Evolutionary conservation across 345 rosid species (phyloP).

Genomic region (Streptanthus diversifolius): DNA sequence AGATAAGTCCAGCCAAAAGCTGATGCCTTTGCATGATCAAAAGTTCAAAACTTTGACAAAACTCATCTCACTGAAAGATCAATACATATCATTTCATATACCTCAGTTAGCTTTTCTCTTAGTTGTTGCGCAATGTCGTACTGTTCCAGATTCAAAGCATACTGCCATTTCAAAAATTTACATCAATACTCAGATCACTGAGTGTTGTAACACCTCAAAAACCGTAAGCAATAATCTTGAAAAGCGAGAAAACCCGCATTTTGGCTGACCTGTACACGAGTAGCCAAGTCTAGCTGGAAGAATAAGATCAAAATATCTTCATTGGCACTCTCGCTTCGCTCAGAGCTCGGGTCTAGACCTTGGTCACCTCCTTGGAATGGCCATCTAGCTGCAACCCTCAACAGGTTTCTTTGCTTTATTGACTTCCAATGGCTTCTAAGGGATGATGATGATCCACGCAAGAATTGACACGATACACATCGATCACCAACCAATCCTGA

Average conservation of each 20-base stretch:
- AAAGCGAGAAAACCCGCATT: neutral
- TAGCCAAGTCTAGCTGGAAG: constrained; percentile 81
- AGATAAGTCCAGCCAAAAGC: neutral
- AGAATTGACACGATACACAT: constrained; percentile 33
- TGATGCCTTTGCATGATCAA: neutral
- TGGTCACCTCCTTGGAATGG: constrained; percentile 60
- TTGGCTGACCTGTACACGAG: constrained; percentile 72
- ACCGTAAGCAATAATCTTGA: neutral
- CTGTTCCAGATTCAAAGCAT: constrained; percentile 80
- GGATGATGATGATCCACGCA: constrained; percentile 28
- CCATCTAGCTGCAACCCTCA: constrained; percentile 78
- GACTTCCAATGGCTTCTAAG: constrained; percentile 30
- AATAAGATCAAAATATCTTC: constrained; percentile 89
- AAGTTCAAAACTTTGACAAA: neutral
- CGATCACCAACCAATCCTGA: constrained; percentile 31
- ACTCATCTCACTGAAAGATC: neutral
- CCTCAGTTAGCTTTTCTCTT: constrained; percentile 87
- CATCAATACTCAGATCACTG: constrained; percentile 13
- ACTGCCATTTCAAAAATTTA: constrained; percentile 47
- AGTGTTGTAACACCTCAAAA: constrained; percentile 9
- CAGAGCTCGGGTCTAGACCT: constrained; percentile 55
- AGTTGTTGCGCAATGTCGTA: constrained; percentile 81
- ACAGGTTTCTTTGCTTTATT: constrained; percentile 35
- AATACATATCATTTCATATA: constrained; percentile 16
- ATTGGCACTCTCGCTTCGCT: constrained; percentile 83